Base-by-base conservation (phyloP, 805 yeast species). In the Trichomonascus vanleenenianus region DNA sequence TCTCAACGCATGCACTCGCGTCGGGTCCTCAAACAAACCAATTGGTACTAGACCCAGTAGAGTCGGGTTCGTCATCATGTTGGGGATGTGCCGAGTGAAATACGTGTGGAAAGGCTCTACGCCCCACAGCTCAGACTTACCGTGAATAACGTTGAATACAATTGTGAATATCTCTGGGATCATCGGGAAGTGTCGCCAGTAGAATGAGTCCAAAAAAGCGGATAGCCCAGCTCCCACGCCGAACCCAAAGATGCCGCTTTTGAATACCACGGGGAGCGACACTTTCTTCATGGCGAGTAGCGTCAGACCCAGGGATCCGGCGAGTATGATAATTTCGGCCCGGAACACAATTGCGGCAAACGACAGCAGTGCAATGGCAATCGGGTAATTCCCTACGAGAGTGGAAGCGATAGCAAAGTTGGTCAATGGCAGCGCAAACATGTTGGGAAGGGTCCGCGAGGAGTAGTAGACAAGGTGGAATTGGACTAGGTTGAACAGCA, bases 371-470 rank as follows among this genome's bases (percentile, higher is more conserved):
- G 73, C 58, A 33, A 88, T 61, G 1, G 78, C 75, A 22, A 55
- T 48, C 0, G 75, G 69, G 49, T 67, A 66, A 40, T 74, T 68
- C 9, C 81, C 85, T 15, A 54, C 51, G 12, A 85, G 52, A 12
- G 79, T 54, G 56, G 68, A 69, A 3, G 78, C 68, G 37, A 83
- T 52, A 0, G 83, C 83, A 39, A 65, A 55, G 45, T 76, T 75
- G 3, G 82, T 81, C 32, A 85, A 57, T 2, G 97, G 96, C 44
- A 91, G 66, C 2, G 84, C 88, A 12, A 76, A 59, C 47, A 89
- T 66, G 63, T 91, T 91, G n/a, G 97, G 96, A 47, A 91, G 68
- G 0, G 95, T 78, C 53, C 97, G 72, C 2, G 95, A 73, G n/a
- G 85, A 71, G 60, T 91, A 91, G 66, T 70, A 91, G 49, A 82